Percentiles rank a stretch among this genome's conserved stretches.
Evolutionary conservation across 768 basidiomycete species (phyloP).

Genomic region (Psilocybe sp.): DNA sequence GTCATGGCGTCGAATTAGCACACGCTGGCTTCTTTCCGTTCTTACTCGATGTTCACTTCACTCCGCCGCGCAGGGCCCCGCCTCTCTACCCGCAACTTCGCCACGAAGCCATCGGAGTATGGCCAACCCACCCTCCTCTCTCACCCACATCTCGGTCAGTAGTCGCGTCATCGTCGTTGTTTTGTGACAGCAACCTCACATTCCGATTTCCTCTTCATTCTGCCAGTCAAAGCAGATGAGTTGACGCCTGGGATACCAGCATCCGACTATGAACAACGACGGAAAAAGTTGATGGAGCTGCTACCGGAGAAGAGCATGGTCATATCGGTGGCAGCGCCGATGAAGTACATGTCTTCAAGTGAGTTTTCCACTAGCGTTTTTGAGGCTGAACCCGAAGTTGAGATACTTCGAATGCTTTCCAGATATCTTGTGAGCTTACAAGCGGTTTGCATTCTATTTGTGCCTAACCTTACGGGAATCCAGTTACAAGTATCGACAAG

Average conservation of each 20-base stretch:
- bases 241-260: constrained; percentile 80
- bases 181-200: neutral
- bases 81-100: constrained; percentile 14
- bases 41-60: constrained; percentile 19
- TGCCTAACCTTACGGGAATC: constrained; percentile 1
- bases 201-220: too few species aligned
- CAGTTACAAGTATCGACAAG: constrained; percentile 94
- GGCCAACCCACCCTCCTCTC: constrained; percentile 79
- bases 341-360: constrained; percentile 87
- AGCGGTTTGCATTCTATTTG: neutral
- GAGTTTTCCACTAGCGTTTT: constrained; percentile 27
- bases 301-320: constrained; percentile 75
- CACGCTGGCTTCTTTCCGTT: constrained; percentile 9
- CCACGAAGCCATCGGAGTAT: constrained; percentile 66
- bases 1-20: constrained; percentile 11
- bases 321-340: constrained; percentile 70
- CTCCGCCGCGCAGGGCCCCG: constrained; percentile 18
- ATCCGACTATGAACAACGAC: constrained; percentile 73
- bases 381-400: constrained; percentile 5
- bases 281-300: constrained; percentile 66
- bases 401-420: neutral
- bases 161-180: neutral
- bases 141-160: constrained; percentile 78
- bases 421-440: constrained; percentile 73
- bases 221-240: constrained; percentile 56